phyloP scores from a whole-genome alignment of 495 filamentous ascomycete genomes.

The Aspergillus affinis region DNA sequence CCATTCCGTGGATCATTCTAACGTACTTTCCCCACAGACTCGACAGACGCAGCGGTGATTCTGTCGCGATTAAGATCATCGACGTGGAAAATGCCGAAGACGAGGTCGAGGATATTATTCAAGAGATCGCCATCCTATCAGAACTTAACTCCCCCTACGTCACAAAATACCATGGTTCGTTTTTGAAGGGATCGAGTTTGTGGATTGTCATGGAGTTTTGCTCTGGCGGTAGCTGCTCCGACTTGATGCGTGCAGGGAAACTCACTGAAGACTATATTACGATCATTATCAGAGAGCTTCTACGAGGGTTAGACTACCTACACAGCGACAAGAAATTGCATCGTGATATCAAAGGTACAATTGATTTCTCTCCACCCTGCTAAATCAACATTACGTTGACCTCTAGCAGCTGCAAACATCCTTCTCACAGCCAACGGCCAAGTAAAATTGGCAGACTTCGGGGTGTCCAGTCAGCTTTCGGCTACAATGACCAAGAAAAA shows the following conservation, averaged over 20 bases:
- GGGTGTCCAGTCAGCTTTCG: slow-evolving; percentile 94
- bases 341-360: slow-evolving; percentile 88
- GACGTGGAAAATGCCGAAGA: slow-evolving; percentile 98
- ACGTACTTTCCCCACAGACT: slow-evolving; percentile 51
- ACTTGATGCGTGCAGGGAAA: slow-evolving; percentile 87
- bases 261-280: slow-evolving; percentile 93
- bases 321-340: slow-evolving; percentile 95
- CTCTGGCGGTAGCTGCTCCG: slow-evolving; percentile 87
- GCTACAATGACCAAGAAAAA: slow-evolving; percentile 99
- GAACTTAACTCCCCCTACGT: slow-evolving; percentile 93
- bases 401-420: slow-evolving; percentile 77
- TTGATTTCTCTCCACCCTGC: not conserved
- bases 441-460: slow-evolving; percentile 97
- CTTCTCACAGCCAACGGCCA: slow-evolving; percentile 84
- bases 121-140: slow-evolving; percentile 94
- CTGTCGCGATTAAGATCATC: slow-evolving; percentile 94
- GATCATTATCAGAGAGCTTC: slow-evolving; percentile 86
- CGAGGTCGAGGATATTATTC: slow-evolving; percentile 98
- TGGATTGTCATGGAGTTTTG: slow-evolving; percentile 99
- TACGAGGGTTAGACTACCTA: slow-evolving; percentile 88
- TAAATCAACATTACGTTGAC: slow-evolving; percentile 17
- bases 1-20: not conserved
- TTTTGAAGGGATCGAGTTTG: slow-evolving; percentile 88
- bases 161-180: slow-evolving; percentile 95
- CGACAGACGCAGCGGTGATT: slow-evolving; percentile 78